Base-by-base conservation (phyloP, 441 rosid genomes). In the Theobroma grandiflorum region DNA sequence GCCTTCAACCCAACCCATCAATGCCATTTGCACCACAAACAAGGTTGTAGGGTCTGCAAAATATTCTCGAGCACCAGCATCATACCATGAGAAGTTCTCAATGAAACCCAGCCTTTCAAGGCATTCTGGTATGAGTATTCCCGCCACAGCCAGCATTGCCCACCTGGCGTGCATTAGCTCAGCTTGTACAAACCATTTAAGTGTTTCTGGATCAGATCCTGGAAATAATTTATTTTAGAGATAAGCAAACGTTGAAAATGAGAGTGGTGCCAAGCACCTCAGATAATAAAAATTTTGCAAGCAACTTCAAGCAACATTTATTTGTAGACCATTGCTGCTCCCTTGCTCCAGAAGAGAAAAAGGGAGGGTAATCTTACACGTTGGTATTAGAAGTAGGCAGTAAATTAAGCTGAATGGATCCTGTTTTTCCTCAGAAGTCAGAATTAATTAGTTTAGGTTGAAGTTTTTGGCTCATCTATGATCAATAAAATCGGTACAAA, bases 1-100 rank as follows among this genome's bases (percentile, higher is more conserved):
- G 4, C 99, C 99, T 72, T 94, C 98, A 0, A 57, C 98, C 99
- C 99, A 96, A 3, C 95, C 99, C 98, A 92, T 96, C 78, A 96
- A 80, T 66, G 77, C 93, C 85, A 94, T 37, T 76, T 96, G 99
- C 69, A 87, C 92, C 53, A 90, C 79, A 45, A 94, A 92, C 66
- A 94, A 78, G 33, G 98, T 94, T 8, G 86, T 87, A 2, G 96
- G 88, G 80, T 96, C 99, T n/a, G 99, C 84, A 69, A 94, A 96
- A 80, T 96, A 96, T 63, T 93, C 89, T 0, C 84, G 87, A 0
- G 89, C 76, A 2, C 99, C 97, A 2, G 98, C 99, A 65, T 96
- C 92, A 58, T 86, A 96, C 99, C 99, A 96, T 9, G 91, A 90
- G 90, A 64, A 96, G 81, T 93, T 84, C 40, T 93, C 95, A 1